Evolutionary conservation across 2,329 filamentous ascomycete species (phyloP).

Genomic region (Chalara sp.): DNA sequence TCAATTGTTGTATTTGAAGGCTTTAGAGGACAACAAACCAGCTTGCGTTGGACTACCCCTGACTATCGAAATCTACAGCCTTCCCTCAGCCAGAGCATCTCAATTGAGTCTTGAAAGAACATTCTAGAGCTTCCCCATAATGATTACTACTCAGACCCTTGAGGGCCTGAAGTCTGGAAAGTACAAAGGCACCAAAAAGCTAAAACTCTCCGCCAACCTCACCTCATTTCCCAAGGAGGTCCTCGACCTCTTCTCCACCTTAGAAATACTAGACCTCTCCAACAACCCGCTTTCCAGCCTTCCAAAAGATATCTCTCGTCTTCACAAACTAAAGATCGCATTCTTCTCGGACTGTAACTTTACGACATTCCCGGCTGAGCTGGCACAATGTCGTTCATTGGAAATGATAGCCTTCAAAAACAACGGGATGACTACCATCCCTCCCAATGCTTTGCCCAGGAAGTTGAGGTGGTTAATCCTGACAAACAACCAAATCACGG

Average conservation of each 20-base stretch:
- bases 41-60: too few species aligned
- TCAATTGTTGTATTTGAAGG: too few species aligned
- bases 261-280: slow-evolving; percentile 42
- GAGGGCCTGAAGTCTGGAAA: slow-evolving; percentile 17
- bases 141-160: slow-evolving; percentile 13
- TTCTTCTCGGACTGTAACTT: slow-evolving; percentile 42
- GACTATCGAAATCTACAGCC: neutral
- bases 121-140: neutral
- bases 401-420: slow-evolving; percentile 43
- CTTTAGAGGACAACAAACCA: too few species aligned
- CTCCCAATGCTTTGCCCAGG: slow-evolving; percentile 35
- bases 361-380: slow-evolving; percentile 32
- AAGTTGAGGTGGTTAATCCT: slow-evolving; percentile 41
- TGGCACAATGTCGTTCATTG: slow-evolving; percentile 37
- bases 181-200: slow-evolving; percentile 19
- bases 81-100: neutral
- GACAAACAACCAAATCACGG: slow-evolving; percentile 36
- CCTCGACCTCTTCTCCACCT: slow-evolving; percentile 32
- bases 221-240: slow-evolving; percentile 34
- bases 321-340: slow-evolving; percentile 38
- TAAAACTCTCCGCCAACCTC: slow-evolving; percentile 22
- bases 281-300: slow-evolving; percentile 35
- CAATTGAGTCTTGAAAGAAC: neutral
- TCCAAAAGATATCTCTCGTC: slow-evolving; percentile 30
- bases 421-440: slow-evolving; percentile 37